Base-by-base conservation (phyloP, 2,329 filamentous ascomycete genomes). In the Achaetomium macrosporum region DNA sequence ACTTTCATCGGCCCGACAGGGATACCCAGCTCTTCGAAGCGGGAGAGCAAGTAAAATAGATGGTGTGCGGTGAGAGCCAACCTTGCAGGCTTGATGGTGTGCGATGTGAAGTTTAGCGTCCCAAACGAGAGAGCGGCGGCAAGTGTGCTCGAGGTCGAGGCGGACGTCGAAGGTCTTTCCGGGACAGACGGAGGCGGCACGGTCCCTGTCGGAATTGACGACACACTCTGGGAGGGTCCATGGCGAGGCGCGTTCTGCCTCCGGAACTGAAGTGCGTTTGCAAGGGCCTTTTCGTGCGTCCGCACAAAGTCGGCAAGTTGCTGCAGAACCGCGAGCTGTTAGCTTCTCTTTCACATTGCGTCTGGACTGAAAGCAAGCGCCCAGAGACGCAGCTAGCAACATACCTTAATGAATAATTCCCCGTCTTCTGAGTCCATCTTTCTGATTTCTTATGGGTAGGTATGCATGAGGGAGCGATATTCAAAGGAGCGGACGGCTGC, bases 221-320 rank as follows among this genome's bases (percentile, higher is more conserved):
- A 81, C 47, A 83, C 77, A 65, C 81, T 85, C 63, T 84, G 81
- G 12, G 85, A 84, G 51, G 82, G 72, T 61, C 79, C 81, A 82
- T 91, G 83, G 64, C 85, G 86, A 57, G 81, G 75, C 39, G 77
- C 74, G 57, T 82, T 79, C 64, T 88, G 85, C 63, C 88, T 83
- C 69, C 86, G 85, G 63, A 95, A 79, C 70, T 96, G 92, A 58
- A 96, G 77, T 64, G 92, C 92, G 75, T 97, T 97, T 67, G 93
- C 93, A 58, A 99, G 82, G 36, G 91, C 92, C 74, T 95, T 95
- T 73, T 99, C 93, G 76, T 99, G 90, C 51, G 90, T 96, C 58
- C 91, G 90, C 72, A 99, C 90, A 73, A 96, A 97, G 73, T 86
- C 86, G 68, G 92, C 91, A 69, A 99, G 81, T 79, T 95, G 93